Evolutionary conservation across 768 basidiomycete genomes (phyloP).

Genomic region (Naematelia aurantialba): DNA sequence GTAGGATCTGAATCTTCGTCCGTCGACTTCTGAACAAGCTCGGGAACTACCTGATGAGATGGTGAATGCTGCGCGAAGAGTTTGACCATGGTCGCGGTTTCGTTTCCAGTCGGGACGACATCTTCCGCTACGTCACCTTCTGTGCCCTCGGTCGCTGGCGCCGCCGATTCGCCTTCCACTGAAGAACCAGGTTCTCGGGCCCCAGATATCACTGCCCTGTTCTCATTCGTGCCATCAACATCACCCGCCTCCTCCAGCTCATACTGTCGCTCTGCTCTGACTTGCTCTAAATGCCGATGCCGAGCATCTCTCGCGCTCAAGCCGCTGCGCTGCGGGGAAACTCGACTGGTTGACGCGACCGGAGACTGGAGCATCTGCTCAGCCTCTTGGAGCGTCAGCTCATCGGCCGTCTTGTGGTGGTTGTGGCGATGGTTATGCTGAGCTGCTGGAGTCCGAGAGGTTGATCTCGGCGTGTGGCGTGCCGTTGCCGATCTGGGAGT

Average conservation of each 20-base stretch:
- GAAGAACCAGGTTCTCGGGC: too few relatives aligned
- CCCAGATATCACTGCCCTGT: too few relatives aligned
- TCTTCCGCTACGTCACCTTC: background rate
- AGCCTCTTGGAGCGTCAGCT: slow-evolving; percentile 30
- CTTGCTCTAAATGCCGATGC: slow-evolving; percentile 10
- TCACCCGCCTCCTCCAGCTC: background rate
- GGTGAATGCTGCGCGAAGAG: background rate
- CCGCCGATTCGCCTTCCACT: background rate
- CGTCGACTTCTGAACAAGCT: background rate
- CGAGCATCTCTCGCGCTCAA: slow-evolving; percentile 3
- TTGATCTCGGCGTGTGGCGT: background rate
- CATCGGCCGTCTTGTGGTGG: slow-evolving; percentile 32
- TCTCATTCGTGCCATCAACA: background rate
- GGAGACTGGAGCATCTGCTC: slow-evolving; percentile 14
- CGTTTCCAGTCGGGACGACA: background rate
- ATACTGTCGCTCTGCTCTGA: background rate
- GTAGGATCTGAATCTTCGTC: background rate
- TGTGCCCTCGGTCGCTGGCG: background rate
- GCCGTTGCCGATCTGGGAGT: background rate
- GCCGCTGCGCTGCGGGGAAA: background rate
- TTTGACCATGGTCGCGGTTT: background rate
- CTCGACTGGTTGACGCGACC: slow-evolving; percentile 2
- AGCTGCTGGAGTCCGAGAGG: background rate
- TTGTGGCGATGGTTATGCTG: slow-evolving; percentile 20
- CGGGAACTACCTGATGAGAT: background rate